A percentile compares a stretch with the other conserved stretches of the same genome.
Evolutionary conservation across 129 eudicot species (phyloP).

Genomic region (Pseudognaphalium luteoalbum): DNA sequence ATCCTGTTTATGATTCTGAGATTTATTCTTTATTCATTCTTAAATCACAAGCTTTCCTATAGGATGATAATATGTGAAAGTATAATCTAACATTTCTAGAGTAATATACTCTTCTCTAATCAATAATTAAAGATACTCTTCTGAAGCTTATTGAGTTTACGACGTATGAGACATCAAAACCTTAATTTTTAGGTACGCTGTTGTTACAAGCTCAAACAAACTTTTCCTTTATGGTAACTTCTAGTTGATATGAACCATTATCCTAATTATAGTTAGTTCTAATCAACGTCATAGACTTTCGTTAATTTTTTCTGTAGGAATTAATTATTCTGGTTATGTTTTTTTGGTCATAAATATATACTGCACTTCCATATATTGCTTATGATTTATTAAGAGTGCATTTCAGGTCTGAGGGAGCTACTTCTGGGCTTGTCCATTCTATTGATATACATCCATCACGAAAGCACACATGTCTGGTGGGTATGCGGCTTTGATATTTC

Average conservation of each 20-base stretch:
- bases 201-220: neutral
- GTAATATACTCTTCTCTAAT: no score
- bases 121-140: no score
- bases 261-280: neutral
- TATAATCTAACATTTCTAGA: neutral
- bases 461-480: conserved; percentile 88
- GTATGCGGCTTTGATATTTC: conserved; percentile 23
- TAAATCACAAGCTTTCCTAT: neutral
- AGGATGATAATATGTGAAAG: neutral
- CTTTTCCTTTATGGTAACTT: neutral
- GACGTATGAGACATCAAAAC: no score
- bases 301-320: neutral
- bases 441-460: conserved; percentile 90
- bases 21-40: neutral
- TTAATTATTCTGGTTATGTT: neutral
- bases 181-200: neutral
- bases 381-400: conserved; percentile 17
- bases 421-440: conserved; percentile 83
- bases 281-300: neutral
- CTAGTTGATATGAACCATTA: neutral
- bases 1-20: neutral
- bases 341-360: neutral
- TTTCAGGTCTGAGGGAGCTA: conserved; percentile 60
- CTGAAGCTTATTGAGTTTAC: no score
- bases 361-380: neutral